Evolutionary conservation across 345 rosid genomes (phyloP), one percentile per base, ranked within the genome.

Genomic region (Geranium brycei): DNA sequence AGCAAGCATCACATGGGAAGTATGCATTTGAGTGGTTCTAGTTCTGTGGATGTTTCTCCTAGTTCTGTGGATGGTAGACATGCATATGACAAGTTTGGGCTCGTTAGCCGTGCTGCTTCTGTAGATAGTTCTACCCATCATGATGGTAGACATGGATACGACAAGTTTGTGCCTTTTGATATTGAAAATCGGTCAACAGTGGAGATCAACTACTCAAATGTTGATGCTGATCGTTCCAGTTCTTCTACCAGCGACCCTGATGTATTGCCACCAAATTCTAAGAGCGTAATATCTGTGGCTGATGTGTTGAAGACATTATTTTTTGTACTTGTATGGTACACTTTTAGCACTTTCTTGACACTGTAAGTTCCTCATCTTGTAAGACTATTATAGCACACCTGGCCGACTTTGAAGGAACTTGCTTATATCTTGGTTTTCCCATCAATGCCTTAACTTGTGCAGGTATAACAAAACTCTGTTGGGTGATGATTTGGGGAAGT

Each of bases 291-390:
- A 59, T 83, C 91, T 73, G 62, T 79, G n/a, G 80, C 85, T 32
- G 96, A 88, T 72, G 85, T 95, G 64, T 79, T 88, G 71, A 95
- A 88, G 77, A 95, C 97, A 61, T 71, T 95, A 68, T 90, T 91
- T 81, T 82, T 95, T 69, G 88, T 95, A 69, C 95, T 95, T 77
- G 87, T 91, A 64, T 95, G 99, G 99, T 95, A 91, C 81, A 87
- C 92, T 56, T 95, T 88, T 83, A 95, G 99, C 87, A 95, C 99
- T 57, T 85, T 95, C 82, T 84, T 95, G 86, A 91, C 99, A 40
- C 68, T 95, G 99, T 95, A 81, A 91, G 99, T 85, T 71, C 65
- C 57, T 77, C 31, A 59, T 47, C 15, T 13, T 8, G 13, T 47
- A 47, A 18, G 23, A 31, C 38, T 31, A 59, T 58, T 17, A 40